phyloP scores from a whole-genome alignment of 148 eudicot genomes.

The Heliosperma pusillum region DNA sequence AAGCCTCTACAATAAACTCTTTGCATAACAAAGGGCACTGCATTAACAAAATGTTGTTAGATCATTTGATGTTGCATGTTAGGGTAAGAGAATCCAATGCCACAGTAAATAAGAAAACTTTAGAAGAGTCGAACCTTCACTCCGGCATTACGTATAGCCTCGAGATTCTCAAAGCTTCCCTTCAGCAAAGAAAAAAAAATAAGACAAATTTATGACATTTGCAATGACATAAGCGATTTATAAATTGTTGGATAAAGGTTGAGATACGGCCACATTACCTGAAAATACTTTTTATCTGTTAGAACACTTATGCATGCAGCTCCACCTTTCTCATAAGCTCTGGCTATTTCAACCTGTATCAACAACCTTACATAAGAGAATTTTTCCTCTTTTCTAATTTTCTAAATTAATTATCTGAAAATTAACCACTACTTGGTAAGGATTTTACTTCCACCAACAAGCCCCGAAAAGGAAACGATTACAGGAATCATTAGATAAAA shows the following conservation, averaged over 20 bases:
- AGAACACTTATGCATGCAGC: constrained; percentile 97
- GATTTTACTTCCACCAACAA: not conserved
- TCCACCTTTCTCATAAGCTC: constrained; percentile 95
- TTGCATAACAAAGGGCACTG: constrained; percentile 98
- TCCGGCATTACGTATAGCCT: constrained; percentile 80
- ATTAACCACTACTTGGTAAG: not conserved
- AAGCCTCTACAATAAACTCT: constrained; percentile 88
- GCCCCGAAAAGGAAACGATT: not conserved
- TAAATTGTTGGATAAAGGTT: not conserved
- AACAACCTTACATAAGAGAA: not conserved
- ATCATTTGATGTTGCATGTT: not conserved
- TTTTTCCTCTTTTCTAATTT: not conserved
- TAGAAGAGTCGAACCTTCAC: constrained; percentile 50
- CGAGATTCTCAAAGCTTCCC: constrained; percentile 96
- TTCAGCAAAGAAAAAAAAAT: constrained; percentile 21
- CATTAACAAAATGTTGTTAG: constrained; percentile 25
- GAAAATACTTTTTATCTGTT: constrained; percentile 84
- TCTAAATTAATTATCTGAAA: not conserved
- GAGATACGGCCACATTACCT: constrained; percentile 37
- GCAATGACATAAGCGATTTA: not conserved
- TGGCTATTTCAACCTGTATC: constrained; percentile 82
- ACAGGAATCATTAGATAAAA: not conserved
- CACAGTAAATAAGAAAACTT: not conserved
- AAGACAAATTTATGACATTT: constrained; percentile 7
- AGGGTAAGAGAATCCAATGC: not conserved